Evolutionary conservation across 2,329 filamentous ascomycete genomes (phyloP), one percentile per base, ranked within the genome.

Genomic region (Alternaria rosae): DNA sequence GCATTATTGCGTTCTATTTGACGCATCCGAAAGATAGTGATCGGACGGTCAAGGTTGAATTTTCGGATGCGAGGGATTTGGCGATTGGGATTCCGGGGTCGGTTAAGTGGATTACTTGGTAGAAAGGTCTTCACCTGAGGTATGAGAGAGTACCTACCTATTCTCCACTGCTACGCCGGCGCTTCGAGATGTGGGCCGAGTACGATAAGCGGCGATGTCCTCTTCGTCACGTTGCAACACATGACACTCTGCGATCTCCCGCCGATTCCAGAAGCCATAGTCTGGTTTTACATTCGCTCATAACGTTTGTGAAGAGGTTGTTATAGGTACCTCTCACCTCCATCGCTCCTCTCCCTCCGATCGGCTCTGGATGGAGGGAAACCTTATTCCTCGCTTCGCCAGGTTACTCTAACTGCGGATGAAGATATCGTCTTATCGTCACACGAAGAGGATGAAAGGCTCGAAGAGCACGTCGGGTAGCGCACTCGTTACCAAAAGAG

Each of bases 1-100:
- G 75, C 20, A 59, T 67, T 13, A 65, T 70, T 26, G 55, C 55
- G 12, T 65, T 76, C 25, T 68, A 68, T 50, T 65, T 73, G 25
- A 52, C 60, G 23, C 73, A 64, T 61, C 58, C 62, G 17, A 61
- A 64, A 42, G 62, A 71, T 25, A 59, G 66, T 35, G 61, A 65
- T 35, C 54, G 63, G 3, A 62, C 45, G 17, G 71, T 68, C 13
- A 64, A 57, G 26, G 68, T 74, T 1, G 61, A 70, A 57, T 71
- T 72, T 52, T 57, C 64, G 6, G 76, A 61, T 63, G 25, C 54
- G n/a, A 54, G 54, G 28, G 67, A 76, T 28, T 48, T 68, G 38
- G 52, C 62, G 13, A 32, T 17, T 10, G 71, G 71, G 1, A 56
- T 57, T 30, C 60, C 51, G 5, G 71, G 73, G 7, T 30, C 62